These are phyloP conservation scores for Phaffomyces thermotolerans DNA, from an alignment of 805 yeast species.

Conservation along the genomic window DNA sequence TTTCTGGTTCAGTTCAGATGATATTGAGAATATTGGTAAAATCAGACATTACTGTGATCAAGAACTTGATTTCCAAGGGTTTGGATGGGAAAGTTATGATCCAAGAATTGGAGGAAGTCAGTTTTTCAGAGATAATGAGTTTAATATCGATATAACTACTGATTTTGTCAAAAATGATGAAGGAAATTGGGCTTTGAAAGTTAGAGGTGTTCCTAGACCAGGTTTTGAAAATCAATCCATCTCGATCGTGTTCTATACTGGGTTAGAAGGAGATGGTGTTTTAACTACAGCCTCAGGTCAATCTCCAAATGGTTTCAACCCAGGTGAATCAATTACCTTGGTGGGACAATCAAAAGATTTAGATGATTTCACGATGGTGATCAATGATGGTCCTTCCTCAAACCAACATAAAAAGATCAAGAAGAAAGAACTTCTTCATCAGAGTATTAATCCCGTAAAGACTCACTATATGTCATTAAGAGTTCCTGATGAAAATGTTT, in stretches of 20 bases:
- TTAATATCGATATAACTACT: constrained; percentile 54
- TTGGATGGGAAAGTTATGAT: constrained; percentile 85
- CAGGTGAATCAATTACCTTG: constrained; percentile 33
- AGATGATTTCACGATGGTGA: constrained; percentile 52
- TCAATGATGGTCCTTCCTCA: constrained; percentile 48
- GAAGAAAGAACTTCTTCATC: constrained; percentile 26
- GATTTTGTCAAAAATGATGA: constrained; percentile 69
- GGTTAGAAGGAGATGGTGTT: constrained; percentile 56
- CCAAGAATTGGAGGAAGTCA: constrained; percentile 85
- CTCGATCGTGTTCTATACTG: constrained; percentile 72
- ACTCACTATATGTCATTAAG: constrained; percentile 62
- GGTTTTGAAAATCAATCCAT: constrained; percentile 43
- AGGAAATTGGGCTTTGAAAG: constrained; percentile 76
- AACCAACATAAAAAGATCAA: constrained; percentile 35
- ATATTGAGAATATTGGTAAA: constrained; percentile 42
- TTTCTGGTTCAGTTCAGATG: constrained; percentile 78
- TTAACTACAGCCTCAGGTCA: constrained; percentile 33
- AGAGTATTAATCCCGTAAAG: constrained; percentile 47
- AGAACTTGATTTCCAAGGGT: constrained; percentile 58
- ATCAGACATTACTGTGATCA: constrained; percentile 75
- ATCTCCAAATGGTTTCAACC: constrained; percentile 20
- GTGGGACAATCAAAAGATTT: constrained; percentile 55
- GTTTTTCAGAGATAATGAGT: constrained; percentile 57
- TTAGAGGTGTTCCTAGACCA: constrained; percentile 56
- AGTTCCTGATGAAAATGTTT: constrained; percentile 63